phyloP scores from a whole-genome alignment of 352 stramenopile genomes.

The Plasmopara muralis region DNA sequence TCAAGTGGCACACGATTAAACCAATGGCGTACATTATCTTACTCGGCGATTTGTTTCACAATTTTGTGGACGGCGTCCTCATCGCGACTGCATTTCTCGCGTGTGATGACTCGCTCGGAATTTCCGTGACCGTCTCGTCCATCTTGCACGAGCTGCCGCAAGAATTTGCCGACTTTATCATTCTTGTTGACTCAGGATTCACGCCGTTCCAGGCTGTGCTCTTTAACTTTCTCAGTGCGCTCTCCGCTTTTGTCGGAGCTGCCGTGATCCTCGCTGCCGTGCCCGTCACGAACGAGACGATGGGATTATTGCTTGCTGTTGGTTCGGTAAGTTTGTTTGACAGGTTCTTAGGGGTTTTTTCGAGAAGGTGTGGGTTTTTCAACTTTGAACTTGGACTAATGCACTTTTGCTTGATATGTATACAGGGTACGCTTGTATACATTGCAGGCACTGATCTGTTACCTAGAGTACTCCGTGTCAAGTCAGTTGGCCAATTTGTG shows the following conservation, averaged over 20 bases:
- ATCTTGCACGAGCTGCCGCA: slow-evolving; percentile 85
- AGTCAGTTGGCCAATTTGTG: slow-evolving; percentile 37
- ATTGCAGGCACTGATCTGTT: slow-evolving; percentile 66
- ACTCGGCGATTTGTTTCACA: slow-evolving; percentile 83
- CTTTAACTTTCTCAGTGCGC: slow-evolving; percentile 78
- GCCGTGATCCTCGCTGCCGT: slow-evolving; percentile 48
- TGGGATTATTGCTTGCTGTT: slow-evolving; percentile 70
- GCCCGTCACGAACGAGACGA: slow-evolving; percentile 49
- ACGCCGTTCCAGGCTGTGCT: slow-evolving; percentile 49
- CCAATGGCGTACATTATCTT: slow-evolving; percentile 65
- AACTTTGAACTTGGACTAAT: too few relatives aligned
- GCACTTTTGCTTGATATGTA: not conserved
- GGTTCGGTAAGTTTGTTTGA: slow-evolving; percentile 40
- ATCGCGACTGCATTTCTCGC: slow-evolving; percentile 48
- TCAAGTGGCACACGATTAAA: slow-evolving; percentile 37
- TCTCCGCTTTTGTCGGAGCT: slow-evolving; percentile 71
- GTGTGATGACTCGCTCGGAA: slow-evolving; percentile 37
- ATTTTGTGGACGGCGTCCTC: slow-evolving; percentile 85
- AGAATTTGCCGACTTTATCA: slow-evolving; percentile 82
- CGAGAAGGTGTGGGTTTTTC: too few relatives aligned
- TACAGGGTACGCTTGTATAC: slow-evolving; percentile 50
- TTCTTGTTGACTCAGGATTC: slow-evolving; percentile 71
- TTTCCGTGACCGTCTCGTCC: slow-evolving; percentile 56
- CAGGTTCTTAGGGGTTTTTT: not conserved
- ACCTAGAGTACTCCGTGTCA: slow-evolving; percentile 38